Percentiles rank a stretch among this genome's conserved stretches.
Evolutionary conservation across 2,329 filamentous ascomycete genomes (phyloP).

Genomic region (Tolypocladium sp.): DNA sequence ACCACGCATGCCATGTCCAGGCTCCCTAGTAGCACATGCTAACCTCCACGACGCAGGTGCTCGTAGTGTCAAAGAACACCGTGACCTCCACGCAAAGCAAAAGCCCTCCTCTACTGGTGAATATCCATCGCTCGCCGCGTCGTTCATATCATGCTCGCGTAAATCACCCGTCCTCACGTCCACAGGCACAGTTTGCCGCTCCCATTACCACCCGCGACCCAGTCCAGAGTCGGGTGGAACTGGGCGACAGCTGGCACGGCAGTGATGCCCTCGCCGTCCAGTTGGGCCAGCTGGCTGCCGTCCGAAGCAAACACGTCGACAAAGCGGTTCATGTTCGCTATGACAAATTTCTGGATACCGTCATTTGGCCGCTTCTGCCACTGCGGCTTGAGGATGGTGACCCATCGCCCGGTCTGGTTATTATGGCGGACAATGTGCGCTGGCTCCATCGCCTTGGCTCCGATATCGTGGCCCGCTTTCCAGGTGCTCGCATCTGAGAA

Average conservation of each 20-base stretch:
- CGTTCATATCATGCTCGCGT: neutral
- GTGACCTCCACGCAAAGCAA: neutral
- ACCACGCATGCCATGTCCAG: neutral
- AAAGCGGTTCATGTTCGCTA: conserved; percentile 97
- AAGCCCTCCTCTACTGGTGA: neutral
- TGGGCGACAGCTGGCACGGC: conserved; percentile 89
- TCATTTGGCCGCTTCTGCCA: conserved; percentile 79
- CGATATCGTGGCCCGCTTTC: conserved; percentile 48
- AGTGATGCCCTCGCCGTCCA: conserved; percentile 83
- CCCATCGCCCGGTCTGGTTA: conserved; percentile 92
- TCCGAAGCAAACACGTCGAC: conserved; percentile 80
- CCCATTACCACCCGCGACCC: conserved; percentile 86
- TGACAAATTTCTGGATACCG: conserved; percentile 76
- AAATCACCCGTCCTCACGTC: conserved; percentile 46
- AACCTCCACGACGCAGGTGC: neutral
- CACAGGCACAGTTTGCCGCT: conserved; percentile 90
- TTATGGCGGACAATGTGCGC: conserved; percentile 68
- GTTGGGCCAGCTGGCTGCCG: conserved; percentile 80
- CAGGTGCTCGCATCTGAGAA: conserved; percentile 55
- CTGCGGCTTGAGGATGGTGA: conserved; percentile 72
- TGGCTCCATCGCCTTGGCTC: conserved; percentile 58
- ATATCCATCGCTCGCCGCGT: neutral
- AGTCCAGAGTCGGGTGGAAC: conserved; percentile 80
- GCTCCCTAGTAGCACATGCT: neutral
- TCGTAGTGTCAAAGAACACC: neutral